phyloP scores from a whole-genome alignment of 2,329 filamentous ascomycete genomes.

The Colletotrichum sp. region DNA sequence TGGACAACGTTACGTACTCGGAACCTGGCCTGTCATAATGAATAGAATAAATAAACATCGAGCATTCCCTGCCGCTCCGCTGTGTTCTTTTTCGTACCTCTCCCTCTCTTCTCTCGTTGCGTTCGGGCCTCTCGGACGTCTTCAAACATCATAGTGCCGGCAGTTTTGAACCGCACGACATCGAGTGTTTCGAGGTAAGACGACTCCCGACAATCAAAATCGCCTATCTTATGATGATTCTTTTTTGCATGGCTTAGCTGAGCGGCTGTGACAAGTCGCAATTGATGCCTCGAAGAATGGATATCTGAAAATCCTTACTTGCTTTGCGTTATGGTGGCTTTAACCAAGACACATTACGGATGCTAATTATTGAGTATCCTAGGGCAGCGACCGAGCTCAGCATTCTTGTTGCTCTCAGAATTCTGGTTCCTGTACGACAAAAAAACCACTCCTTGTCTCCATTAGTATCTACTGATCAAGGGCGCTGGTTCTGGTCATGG shows the following conservation, averaged over 20 bases:
- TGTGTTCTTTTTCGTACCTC: neutral
- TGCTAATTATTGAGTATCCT: neutral
- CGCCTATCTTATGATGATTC: conserved; percentile 30
- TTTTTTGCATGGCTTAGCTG: conserved; percentile 39
- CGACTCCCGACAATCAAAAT: neutral
- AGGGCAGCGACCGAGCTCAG: neutral
- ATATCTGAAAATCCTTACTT: conserved; percentile 28
- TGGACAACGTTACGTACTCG: conserved; percentile 7
- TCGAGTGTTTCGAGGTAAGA: neutral
- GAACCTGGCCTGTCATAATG: neutral
- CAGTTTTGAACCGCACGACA: neutral
- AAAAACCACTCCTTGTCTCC: no score
- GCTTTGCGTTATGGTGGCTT: neutral
- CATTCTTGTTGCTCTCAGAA: no score
- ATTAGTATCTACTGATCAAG: no score
- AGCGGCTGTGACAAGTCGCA: conserved; percentile 25
- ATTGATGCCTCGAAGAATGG: conserved; percentile 32
- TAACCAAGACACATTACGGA: neutral
- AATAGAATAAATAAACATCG: neutral
- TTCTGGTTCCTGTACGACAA: no score
- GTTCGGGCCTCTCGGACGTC: neutral
- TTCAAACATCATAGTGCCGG: neutral
- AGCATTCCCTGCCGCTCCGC: neutral
- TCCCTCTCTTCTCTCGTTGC: neutral
- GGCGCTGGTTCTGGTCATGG: no score